These are phyloP conservation scores for Pseudogymnoascus sp. DNA, from an alignment of 2,329 filamentous ascomycete genomes.

Conservation along the genomic window DNA sequence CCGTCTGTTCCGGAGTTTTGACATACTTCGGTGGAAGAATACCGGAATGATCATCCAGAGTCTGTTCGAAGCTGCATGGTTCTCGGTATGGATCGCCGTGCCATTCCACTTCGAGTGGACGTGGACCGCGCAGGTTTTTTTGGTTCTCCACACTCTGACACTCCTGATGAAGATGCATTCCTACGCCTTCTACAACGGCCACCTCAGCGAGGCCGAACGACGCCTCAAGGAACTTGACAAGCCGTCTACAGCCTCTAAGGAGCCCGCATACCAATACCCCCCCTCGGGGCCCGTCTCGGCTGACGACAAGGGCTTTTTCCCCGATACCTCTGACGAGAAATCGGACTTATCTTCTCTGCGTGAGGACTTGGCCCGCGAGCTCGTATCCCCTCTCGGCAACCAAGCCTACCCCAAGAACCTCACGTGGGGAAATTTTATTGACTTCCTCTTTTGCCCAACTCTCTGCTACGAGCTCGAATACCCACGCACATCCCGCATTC, in stretches of 20 bases:
- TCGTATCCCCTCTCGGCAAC: slow-evolving; percentile 83
- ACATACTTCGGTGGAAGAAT: slow-evolving; percentile 60
- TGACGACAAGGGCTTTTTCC: slow-evolving; percentile 15
- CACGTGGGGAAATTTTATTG: slow-evolving; percentile 70
- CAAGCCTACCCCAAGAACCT: slow-evolving; percentile 88
- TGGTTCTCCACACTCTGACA: slow-evolving; percentile 82
- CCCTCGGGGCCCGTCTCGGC: slow-evolving; percentile 27
- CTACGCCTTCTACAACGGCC: slow-evolving; percentile 96
- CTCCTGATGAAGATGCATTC: slow-evolving; percentile 99
- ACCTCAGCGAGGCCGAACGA: slow-evolving; percentile 79
- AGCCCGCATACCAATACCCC: slow-evolving; percentile 69
- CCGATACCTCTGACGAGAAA: slow-evolving; percentile 32
- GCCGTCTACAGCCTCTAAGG: slow-evolving; percentile 60
- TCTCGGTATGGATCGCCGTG: slow-evolving; percentile 72
- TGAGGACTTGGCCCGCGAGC: slow-evolving; percentile 79
- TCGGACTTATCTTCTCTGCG: slow-evolving; percentile 59
- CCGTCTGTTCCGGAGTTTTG: slow-evolving; percentile 48
- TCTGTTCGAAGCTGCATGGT: slow-evolving; percentile 70
- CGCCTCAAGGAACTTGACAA: slow-evolving; percentile 72
- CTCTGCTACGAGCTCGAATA: slow-evolving; percentile 98
- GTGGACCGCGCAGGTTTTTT: slow-evolving; percentile 95
- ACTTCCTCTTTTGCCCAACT: slow-evolving; percentile 87
- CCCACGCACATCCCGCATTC: slow-evolving; percentile 65
- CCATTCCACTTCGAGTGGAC: slow-evolving; percentile 86
- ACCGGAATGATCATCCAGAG: slow-evolving; percentile 80